Evolutionary conservation across 225 moss, liverwort and hornwort genomes (phyloP).

Genomic region (Polytrichum formosum): DNA sequence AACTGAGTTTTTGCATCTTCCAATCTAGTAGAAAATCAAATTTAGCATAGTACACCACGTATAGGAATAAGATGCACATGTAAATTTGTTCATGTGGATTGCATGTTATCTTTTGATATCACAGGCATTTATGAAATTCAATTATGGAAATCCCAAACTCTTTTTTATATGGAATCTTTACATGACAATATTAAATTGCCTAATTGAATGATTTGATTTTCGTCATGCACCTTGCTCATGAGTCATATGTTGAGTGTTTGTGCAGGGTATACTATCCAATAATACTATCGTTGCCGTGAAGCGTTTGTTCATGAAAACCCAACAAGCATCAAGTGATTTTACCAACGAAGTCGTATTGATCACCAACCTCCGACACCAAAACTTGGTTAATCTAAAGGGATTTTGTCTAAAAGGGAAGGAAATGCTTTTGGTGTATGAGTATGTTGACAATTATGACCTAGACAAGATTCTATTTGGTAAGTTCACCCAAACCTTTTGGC

Average conservation of each 20-base stretch:
- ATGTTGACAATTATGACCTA: slow-evolving; percentile 38
- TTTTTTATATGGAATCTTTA: too few species aligned
- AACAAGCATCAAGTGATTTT: slow-evolving; percentile 32
- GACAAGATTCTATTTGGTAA: slow-evolving; percentile 36
- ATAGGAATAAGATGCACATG: too few species aligned
- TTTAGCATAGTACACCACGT: too few species aligned
- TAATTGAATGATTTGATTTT: too few species aligned
- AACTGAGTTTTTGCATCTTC: too few species aligned
- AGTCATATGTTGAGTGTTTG: not conserved
- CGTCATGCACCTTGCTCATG: too few species aligned
- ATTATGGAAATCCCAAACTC: too few species aligned
- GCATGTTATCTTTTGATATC: too few species aligned
- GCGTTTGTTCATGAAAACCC: slow-evolving; percentile 15
- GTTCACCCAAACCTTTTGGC: not conserved
- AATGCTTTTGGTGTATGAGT: slow-evolving; percentile 45
- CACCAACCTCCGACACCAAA: slow-evolving; percentile 33
- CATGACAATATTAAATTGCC: too few species aligned
- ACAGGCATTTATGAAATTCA: too few species aligned
- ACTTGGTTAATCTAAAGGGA: slow-evolving; percentile 28
- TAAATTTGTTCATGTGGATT: too few species aligned
- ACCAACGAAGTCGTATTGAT: slow-evolving; percentile 43
- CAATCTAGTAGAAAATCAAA: too few species aligned
- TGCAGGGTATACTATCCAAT: slow-evolving; percentile 25
- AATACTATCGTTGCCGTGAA: slow-evolving; percentile 27
- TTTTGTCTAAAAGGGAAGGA: slow-evolving; percentile 40